Evolutionary conservation across 2,329 filamentous ascomycete species (phyloP), one percentile per base, ranked within the genome.

Genomic region (Polytolypa hystricis): DNA sequence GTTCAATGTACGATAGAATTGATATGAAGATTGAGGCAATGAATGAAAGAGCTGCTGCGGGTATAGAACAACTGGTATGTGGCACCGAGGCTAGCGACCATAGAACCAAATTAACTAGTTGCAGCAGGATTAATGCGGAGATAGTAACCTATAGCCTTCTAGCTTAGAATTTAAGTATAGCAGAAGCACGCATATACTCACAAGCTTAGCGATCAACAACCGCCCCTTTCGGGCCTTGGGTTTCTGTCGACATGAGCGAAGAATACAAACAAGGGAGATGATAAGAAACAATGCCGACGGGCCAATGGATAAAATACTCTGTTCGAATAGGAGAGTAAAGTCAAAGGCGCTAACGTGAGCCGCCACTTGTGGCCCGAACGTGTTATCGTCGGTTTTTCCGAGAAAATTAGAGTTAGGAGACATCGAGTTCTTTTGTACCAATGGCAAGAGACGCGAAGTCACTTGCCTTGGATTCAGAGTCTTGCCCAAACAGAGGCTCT

Each of bases 1-100:
- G 69, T 45, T 72, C 67, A 19, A 64, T 49, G 46, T 61, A 65
- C 1, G 68, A 70, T 19, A 69, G 51, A 9, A 60, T 35, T 30
- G 50, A 46, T 8, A 70, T 50, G 4, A 53, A 38, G 4, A 56
- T 33, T 2, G 50, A 43, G 2, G 52, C 57, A 23, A 48, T 41
- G 6, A 54, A 46, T 21, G 50, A 41, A 2, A 62, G 26, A 9
- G 50, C 53, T 38, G 53, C 55, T 10, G 56, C 46, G 15, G 56
- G 49, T 23, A 63, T 44, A 0, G 60, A 61, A 12, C 53, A 47
- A 10, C 43, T 48, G 4, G 60, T 62, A 39, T 48, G 51, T 35
- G 46, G 40, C 12, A 49, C 47, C 5, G 49, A 42, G 16, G 56
- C 51, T 21, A 52, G 40, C 6, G 56, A 49, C 59, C 60, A 63